Base-by-base conservation (phyloP, 2,329 filamentous ascomycete species). In the Penicillium sp. region DNA sequence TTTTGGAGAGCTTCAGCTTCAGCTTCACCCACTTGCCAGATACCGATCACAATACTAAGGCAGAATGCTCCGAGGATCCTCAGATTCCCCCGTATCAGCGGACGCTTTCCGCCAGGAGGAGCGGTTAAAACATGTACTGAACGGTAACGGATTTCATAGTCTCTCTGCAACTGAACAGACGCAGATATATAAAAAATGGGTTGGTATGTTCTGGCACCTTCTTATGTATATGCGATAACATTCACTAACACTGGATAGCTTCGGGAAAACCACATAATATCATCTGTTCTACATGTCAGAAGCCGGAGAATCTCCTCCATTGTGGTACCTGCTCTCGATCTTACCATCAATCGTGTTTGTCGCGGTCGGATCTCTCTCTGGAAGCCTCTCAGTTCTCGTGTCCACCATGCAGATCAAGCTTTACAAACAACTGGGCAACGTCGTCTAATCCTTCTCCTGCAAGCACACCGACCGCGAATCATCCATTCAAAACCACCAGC, bases 281-380 rank as follows among this genome's bases (percentile, higher is more conserved):
- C 19, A 67, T 75, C 46, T 75, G 73, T 41, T 73, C 69, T 1
- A 57, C 62, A 19, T 75, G 72, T 50, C 66, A 66, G 17, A 63
- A 63, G 21, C 72, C 73, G 7, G 67, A 69, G 23, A 64, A 70
- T 46, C 45, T 75, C 23, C 63, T 73, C 45, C 60, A 58, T 1
- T 75, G 73, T 60, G 64, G 67, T 51, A 73, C 71, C 7, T 75
- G 73, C 62, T 73, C 70, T 63, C 69, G 73, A 60, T 71, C 73
- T 9, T 75, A 75, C 59, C 73, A 75, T 60, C 56, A 57, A 26
- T 58, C 57, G 17, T 75, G 73, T 35, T 55, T 75, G 41, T 44
- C 58, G 21, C 45, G 51, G 48, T 50, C 41, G 7, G 46, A 49
- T 11, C 50, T 56, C 19, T 55, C 56, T 49, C 17, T 5, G 7